These are phyloP conservation scores for Balansia obtecta DNA, from an alignment of 2,329 filamentous ascomycete species.

Conservation along the genomic window DNA sequence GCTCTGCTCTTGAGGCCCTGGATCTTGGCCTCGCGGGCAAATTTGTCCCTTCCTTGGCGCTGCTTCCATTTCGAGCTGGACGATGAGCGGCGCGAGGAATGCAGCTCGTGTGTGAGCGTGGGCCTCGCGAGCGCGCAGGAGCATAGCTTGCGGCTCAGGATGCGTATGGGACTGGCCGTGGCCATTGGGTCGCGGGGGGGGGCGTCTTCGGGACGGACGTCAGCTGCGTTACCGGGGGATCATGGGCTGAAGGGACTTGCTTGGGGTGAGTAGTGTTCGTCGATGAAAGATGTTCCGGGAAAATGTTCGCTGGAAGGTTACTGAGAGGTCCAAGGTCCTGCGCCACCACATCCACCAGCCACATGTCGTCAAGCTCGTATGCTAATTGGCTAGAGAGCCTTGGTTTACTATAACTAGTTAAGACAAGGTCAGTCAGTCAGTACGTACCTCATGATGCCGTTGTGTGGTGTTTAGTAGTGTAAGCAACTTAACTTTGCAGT, in stretches of 20 bases:
- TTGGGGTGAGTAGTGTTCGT: background rate
- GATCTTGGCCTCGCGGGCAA: constrained; percentile 62
- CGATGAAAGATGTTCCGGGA: background rate
- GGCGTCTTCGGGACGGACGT: background rate
- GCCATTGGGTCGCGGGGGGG: background rate
- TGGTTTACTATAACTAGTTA: too few species aligned
- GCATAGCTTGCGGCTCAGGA: background rate
- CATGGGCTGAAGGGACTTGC: background rate
- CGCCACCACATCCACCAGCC: too few species aligned
- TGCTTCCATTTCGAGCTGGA: constrained; percentile 74
- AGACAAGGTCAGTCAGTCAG: too few species aligned
- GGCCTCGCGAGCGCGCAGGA: background rate
- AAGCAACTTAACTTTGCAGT: too few species aligned
- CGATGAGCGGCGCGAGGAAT: constrained; percentile 16
- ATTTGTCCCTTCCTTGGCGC: constrained; percentile 63
- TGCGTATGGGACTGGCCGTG: background rate
- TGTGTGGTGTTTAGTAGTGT: too few species aligned
- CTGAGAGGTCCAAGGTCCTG: too few species aligned
- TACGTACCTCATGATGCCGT: too few species aligned
- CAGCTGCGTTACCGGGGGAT: background rate
- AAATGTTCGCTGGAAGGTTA: too few species aligned
- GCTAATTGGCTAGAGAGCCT: too few species aligned
- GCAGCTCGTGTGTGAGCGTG: background rate
- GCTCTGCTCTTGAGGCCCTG: constrained; percentile 78
- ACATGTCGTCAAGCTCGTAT: too few species aligned